phyloP scores from a whole-genome alignment of 345 rosid genomes.

The Citrus unshiu region DNA sequence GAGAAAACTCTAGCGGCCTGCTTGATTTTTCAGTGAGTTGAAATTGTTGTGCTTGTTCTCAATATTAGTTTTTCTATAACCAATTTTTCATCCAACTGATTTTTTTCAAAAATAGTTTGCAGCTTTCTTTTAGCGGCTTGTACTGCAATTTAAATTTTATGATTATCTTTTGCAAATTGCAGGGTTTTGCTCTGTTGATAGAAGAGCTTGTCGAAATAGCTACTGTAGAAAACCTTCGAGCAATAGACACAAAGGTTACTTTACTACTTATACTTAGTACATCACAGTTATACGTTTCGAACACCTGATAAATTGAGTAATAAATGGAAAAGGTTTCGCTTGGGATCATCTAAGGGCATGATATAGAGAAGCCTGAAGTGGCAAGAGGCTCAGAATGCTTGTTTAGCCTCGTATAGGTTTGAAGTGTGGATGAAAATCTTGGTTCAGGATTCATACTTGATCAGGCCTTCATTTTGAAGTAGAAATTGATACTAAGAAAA shows the following conservation, averaged over 20 bases:
- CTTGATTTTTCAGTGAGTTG: slow-evolving; percentile 37
- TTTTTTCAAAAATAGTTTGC: neutral
- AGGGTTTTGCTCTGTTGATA: slow-evolving; percentile 64
- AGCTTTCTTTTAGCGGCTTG: neutral
- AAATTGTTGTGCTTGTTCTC: neutral
- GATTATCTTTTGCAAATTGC: slow-evolving; percentile 18
- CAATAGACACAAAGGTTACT: slow-evolving; percentile 47
- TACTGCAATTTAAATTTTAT: slow-evolving; percentile 2
- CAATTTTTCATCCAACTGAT: neutral
- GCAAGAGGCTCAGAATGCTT: neutral
- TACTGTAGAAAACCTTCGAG: slow-evolving; percentile 25
- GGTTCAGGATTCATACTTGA: neutral
- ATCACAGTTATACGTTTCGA: neutral
- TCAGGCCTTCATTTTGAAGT: neutral
- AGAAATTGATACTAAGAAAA: neutral
- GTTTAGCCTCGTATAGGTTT: neutral
- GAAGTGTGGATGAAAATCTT: neutral
- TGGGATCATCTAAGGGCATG: neutral
- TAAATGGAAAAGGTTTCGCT: neutral
- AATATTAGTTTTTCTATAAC: neutral
- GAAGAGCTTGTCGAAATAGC: slow-evolving; percentile 40
- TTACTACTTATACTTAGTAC: neutral
- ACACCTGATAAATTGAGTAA: neutral
- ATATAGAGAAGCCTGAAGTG: neutral
- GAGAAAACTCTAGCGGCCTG: slow-evolving; percentile 27